Percentiles rank a stretch among this genome's conserved stretches.
These are phyloP conservation scores for Fomes fomentarius DNA, from an alignment of 1,284 basidiomycete genomes.

Conservation along the genomic window DNA sequence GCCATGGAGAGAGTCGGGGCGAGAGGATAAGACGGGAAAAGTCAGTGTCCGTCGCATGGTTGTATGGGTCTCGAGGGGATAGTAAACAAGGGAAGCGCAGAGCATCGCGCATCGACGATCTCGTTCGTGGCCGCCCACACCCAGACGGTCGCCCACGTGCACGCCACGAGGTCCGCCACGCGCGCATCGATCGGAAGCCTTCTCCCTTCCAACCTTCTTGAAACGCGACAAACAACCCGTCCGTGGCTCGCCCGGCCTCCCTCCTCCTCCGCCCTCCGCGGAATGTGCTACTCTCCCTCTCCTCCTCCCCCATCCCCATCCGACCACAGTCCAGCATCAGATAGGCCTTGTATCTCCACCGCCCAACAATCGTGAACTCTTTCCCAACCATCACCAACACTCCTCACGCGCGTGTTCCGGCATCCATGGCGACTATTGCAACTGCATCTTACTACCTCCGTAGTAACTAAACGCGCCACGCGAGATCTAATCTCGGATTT, in stretches of 20 bases:
- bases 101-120: slow-evolving; percentile 25
- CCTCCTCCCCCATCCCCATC: neutral
- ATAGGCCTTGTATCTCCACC: neutral
- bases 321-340: slow-evolving; percentile 6
- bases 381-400: neutral
- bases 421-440: slow-evolving; percentile 24
- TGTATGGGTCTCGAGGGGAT: too few species aligned
- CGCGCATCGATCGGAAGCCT: slow-evolving; percentile 26
- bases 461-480: slow-evolving; percentile 4
- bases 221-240: slow-evolving; percentile 14
- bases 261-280: slow-evolving; percentile 12
- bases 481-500: slow-evolving; percentile 24
- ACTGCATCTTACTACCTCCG: slow-evolving; percentile 12
- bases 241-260: slow-evolving; percentile 7
- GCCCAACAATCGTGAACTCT: neutral
- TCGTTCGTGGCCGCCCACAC: slow-evolving; percentile 17
- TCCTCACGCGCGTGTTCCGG: slow-evolving; percentile 11
- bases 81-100: slow-evolving; percentile 26
- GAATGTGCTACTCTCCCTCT: neutral
- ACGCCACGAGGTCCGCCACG: slow-evolving; percentile 31
- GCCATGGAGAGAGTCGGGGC: slow-evolving; percentile 38
- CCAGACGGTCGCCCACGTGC: slow-evolving; percentile 28
- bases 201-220: slow-evolving; percentile 7
- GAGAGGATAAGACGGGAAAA: slow-evolving; percentile 25
- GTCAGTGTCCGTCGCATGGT: slow-evolving; percentile 22